Base-by-base conservation (phyloP, 139 green algal genomes). In the Deuterostichococcus epilithicus region DNA sequence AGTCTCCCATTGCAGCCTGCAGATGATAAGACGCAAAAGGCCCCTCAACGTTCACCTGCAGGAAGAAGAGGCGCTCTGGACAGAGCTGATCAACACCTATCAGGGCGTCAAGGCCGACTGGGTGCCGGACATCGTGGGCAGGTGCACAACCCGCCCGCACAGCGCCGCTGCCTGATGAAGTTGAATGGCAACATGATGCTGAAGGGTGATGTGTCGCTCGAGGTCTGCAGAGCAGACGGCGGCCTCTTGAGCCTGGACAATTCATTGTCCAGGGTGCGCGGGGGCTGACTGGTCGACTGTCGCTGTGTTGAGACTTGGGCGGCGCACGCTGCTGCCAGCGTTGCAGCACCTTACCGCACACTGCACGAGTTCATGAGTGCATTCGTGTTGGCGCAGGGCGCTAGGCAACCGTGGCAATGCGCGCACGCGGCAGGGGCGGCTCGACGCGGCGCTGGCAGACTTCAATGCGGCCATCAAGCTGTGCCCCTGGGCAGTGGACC, bases 361-460 rank as follows among this genome's bases (percentile, higher is more conserved):
- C n/a, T n/a, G n/a, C n/a, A n/a, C n/a, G n/a, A n/a, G n/a, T n/a
- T n/a, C n/a, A n/a, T n/a, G n/a, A n/a, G n/a, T 13, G 52, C 18
- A 20, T 5, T 63, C 34, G 28, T 63, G 13, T 52, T 8, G 13
- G 52, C 52, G 18, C 52, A 35, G 79, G 34, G 91, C 91, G 18
- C 89, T 77, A 59, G 93, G 92, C 73, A 98, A 98, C 83, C 84
- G 93, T 15, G 94, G 94, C 76, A 98, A 98, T 78, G 90, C 91
- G 1, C 83, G 89, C 20, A 87, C 87, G n/a, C 84, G 93, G 25
- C 92, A 95, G 87, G 93, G 90, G 34, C 77, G 80, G 70, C 73
- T 94, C 72, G 6, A 86, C 47, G 84, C 84, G 33, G 92, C 93
- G 0, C 70, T 97, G 39, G 58, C 47, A 0, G 92, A 97, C 84